Evolutionary conservation across 129 eudicot genomes (phyloP), one percentile per base, ranked within the genome.

Genomic region (Centrapalus pauciflorus): DNA sequence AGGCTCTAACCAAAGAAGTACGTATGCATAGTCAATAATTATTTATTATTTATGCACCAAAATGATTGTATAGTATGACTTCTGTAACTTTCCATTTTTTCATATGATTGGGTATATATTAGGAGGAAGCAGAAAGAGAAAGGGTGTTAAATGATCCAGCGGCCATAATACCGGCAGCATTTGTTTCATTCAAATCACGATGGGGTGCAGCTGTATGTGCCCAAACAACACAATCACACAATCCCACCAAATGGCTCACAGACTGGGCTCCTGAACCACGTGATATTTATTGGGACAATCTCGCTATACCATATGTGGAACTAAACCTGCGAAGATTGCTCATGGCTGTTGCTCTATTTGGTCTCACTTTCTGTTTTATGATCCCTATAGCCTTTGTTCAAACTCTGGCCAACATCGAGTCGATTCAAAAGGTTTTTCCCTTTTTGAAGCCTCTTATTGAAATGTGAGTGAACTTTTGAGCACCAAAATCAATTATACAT

Each of bases 151-250:
- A 80, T 69, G 99, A 93, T 68, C 88, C 99, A 34, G 76, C 57
- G 37, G 84, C 93, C 61, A 82, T 89, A 58, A 60, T 93, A 7
- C 95, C 99, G 21, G 90, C 95, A 40, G 96, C 99, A 58, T 93
- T 93, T 82, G 99, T 93, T 58, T 93, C 99, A 12, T 93, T 93
- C 16, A 89, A 64, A 71, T 83, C 95, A 21, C 78, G 99, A 23
- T 93, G 99, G 99, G 99, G 99, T 58, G 96, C 99, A 55, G 99
- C 99, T 72, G 95, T 93, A 46, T 93, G 99, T 80, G 96, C 99
- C 60, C 99, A 93, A 77, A 93, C 99, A 57, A 79, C 74, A 51
- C 96, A 86, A 75, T 69, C 95, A 11, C 78, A 88, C 64, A 86
- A 93, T 75, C 95, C 99, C 33, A 93, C 99, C 28, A 66, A 73